Base-by-base conservation (phyloP, 345 rosid genomes). In the Arabidopsis arenosa region DNA sequence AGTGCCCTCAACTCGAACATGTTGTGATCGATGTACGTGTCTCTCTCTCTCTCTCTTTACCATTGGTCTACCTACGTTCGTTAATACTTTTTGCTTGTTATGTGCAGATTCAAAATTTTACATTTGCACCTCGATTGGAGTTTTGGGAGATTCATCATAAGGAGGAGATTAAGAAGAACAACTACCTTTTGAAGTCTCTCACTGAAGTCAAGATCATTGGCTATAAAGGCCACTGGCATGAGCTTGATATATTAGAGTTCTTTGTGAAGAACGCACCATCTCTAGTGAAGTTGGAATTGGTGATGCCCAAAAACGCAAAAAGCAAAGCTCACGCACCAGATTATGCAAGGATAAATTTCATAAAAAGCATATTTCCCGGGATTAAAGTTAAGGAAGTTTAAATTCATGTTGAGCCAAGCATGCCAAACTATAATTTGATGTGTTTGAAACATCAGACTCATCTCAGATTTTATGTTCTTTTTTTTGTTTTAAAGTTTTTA, bases 181-280 rank as follows among this genome's bases (percentile, higher is more conserved):
- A 36, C 15, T 41, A 35, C 58, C 2, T 0, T 18, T 3, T 74
- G 14, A 14, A 35, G 7, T 35, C 9, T 56, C 32, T 74, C 49
- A 48, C 56, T 9, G 12, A 44, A 21, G 78, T 65, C 14, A 40
- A 39, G 49, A 74, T 74, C 55, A 11, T 21, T 36, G 78, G 78
- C 41, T 74, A 56, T 12, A 74, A 74, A 56, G 21, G 44, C 7
- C 66, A 65, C 5, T 44, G 2, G 1, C 72, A 74, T 74, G 78
- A 74, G 59, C 47, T 65, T 23, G 40, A 45, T 21, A 74, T 56
- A n/a, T 33, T 74, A 35, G 10, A 35, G 51, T 74, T 74, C 72
- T 74, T 74, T 56, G 26, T 9, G 4, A 1, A 18, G 21, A 17
- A 65, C 0, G 66, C 72, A 45, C 33, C 52, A 15, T 45, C 72